Conservation (phyloP, 768 basidiomycete species). For the Sarcomyxa edulis region DNA sequence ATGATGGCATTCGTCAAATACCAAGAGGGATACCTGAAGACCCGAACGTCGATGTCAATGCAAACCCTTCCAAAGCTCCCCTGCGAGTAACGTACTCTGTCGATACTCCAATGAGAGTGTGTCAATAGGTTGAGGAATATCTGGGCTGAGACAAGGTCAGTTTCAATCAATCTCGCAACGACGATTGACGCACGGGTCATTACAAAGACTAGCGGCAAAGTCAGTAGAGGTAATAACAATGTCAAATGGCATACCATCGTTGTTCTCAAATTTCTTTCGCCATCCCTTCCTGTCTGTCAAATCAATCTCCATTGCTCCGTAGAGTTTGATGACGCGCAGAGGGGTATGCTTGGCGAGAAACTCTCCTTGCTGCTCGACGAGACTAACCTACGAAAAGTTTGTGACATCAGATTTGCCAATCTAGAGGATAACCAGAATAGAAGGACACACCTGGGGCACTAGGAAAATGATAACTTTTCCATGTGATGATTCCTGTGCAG, state of each 20-base stretch:
- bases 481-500: conserved; percentile 38
- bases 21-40: conserved; percentile 48
- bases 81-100: conserved; percentile 33
- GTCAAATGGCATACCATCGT: no score
- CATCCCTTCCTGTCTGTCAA: conserved; percentile 63
- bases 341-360: conserved; percentile 63
- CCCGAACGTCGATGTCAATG: neutral
- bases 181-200: conserved; percentile 59
- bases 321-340: conserved; percentile 61
- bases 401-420: no score
- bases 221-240: no score
- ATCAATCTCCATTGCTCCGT: conserved; percentile 68
- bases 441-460: no score
- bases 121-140: conserved; percentile 77
- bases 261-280: conserved; percentile 52
- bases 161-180: neutral
- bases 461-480: conserved; percentile 73
- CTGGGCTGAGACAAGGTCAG: conserved; percentile 51
- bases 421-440: no score
- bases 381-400: conserved; percentile 76
- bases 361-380: conserved; percentile 78
- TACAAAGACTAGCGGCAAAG: no score
- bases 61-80: neutral
- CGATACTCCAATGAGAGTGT: conserved; percentile 77
- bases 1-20: conserved; percentile 85